Evolutionary conservation across 495 filamentous ascomycete genomes (phyloP), one percentile per base, ranked within the genome.

Genomic region (Friedmanniomyces endolithicus): DNA sequence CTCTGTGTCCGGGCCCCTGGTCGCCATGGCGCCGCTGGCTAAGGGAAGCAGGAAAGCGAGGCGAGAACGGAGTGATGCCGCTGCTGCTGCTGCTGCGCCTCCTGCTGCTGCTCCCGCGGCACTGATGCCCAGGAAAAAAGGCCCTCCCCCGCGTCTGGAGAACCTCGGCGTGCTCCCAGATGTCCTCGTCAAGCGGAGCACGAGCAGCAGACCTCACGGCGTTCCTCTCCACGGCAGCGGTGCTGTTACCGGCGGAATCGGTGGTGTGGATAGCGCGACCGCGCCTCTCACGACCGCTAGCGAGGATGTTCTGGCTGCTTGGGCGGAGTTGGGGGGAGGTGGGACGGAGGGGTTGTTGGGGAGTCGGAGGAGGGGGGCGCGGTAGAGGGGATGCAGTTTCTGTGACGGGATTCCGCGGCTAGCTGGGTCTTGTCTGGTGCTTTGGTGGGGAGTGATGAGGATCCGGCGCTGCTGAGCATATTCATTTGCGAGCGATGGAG

Each of bases 231-330:
- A 9, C 27, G 9, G 9, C 9, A 31, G 27, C 27, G 27, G 27
- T 31, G 27, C 4, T 31, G 27, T 3, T 31, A 31, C 27, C 27
- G 27, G 39, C 39, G 12, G 19, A 2, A n/a, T n/a, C n/a, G n/a
- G n/a, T n/a, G n/a, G n/a, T n/a, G n/a, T n/a, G 41, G 11, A 16
- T 11, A 35, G 62, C 31, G 56, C 57, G 20, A 62, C 52, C 33
- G 25, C 57, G 1, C 64, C 60, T 24, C 43, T 68, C 29, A 65
- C 64, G 17, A 69, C 67, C 57, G 69, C 68, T 2, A 68, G 68
- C 39, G 69, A 68, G 44, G 69, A 71, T 60, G 69, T 71, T 31
- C 48, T 71, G 47, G 68, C 66, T 34, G 69, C 69, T 27, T 71
- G 68, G 67, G 68, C 64, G 20, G 67, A 54, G 39, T 44, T 71